Percentiles rank a stretch among this genome's conserved stretches.
These are phyloP conservation scores for Aspergillus sp. DNA, from an alignment of 2,329 filamentous ascomycete species.

Conservation along the genomic window DNA sequence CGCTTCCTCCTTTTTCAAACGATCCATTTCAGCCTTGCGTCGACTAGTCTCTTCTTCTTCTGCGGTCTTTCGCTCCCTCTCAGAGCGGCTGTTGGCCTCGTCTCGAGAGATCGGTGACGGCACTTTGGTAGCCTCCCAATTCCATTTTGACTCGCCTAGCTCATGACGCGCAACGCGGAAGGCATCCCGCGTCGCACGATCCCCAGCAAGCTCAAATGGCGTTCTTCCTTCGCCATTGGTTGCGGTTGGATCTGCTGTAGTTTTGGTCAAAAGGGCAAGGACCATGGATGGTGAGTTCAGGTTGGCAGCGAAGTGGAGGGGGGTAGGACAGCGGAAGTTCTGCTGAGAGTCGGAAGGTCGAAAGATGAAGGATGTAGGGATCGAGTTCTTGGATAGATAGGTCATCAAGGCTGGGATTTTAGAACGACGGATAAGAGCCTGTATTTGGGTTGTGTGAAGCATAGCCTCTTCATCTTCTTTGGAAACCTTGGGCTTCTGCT, in stretches of 20 bases:
- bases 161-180: constrained; percentile 86
- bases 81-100: constrained; percentile 70
- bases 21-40: constrained; percentile 72
- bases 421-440: constrained; percentile 82
- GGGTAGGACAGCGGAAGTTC: constrained; percentile 78
- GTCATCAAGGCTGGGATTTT: constrained; percentile 84
- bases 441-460: constrained; percentile 85
- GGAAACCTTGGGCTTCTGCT: constrained; percentile 61
- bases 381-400: constrained; percentile 75
- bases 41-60: constrained; percentile 70
- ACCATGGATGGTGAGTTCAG: constrained; percentile 79
- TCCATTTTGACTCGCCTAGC: constrained; percentile 73
- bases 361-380: constrained; percentile 74
- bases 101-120: constrained; percentile 69
- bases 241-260: constrained; percentile 70
- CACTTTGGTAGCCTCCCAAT: constrained; percentile 77
- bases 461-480: constrained; percentile 82
- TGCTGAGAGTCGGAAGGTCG: constrained; percentile 65
- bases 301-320: constrained; percentile 81
- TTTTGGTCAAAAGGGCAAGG: constrained; percentile 72
- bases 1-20: constrained; percentile 66
- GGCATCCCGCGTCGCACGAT: constrained; percentile 81
- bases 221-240: constrained; percentile 76
- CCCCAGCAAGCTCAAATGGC: constrained; percentile 82
- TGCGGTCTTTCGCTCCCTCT: constrained; percentile 69